These are phyloP conservation scores for Trypanosoma congolense DNA, from an alignment of 208 protist genomes.

Conservation along the genomic window DNA sequence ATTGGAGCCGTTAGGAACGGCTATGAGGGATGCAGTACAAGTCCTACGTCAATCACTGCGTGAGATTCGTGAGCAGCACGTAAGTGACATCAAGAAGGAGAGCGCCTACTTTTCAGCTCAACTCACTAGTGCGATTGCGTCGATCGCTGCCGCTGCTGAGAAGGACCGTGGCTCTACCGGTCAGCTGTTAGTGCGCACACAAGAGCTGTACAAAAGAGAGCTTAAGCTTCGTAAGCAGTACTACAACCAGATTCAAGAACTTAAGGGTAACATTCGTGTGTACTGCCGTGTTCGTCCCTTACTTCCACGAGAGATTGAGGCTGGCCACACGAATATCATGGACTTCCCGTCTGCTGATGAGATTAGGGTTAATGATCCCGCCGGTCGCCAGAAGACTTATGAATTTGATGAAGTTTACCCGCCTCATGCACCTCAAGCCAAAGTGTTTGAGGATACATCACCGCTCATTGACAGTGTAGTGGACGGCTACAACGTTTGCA, in stretches of 20 bases:
- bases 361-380: conserved; percentile 71
- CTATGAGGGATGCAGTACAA: conserved; percentile 65
- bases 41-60: conserved; percentile 53
- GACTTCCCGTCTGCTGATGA: conserved; percentile 74
- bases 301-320: conserved; percentile 68
- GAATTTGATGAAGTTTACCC: conserved; percentile 91
- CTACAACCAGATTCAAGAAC: conserved; percentile 91
- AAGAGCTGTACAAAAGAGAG: conserved; percentile 89
- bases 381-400: conserved; percentile 80
- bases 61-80: conserved; percentile 63
- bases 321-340: conserved; percentile 74
- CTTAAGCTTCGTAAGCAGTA: conserved; percentile 91
- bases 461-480: conserved; percentile 92
- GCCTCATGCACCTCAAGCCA: conserved; percentile 60
- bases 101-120: conserved; percentile 59
- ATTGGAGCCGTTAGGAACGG: conserved; percentile 5
- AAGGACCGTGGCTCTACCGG: conserved; percentile 65
- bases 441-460: conserved; percentile 89
- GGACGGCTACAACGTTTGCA: conserved; percentile 93
- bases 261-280: conserved; percentile 93
- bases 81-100: conserved; percentile 61
- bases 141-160: conserved; percentile 66
- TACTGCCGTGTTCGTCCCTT: conserved; percentile 91
- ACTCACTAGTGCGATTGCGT: conserved; percentile 62
- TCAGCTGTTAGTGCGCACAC: conserved; percentile 80